Conservation (phyloP, 495 filamentous ascomycete species). For the Aspergillus homomorphus region DNA sequence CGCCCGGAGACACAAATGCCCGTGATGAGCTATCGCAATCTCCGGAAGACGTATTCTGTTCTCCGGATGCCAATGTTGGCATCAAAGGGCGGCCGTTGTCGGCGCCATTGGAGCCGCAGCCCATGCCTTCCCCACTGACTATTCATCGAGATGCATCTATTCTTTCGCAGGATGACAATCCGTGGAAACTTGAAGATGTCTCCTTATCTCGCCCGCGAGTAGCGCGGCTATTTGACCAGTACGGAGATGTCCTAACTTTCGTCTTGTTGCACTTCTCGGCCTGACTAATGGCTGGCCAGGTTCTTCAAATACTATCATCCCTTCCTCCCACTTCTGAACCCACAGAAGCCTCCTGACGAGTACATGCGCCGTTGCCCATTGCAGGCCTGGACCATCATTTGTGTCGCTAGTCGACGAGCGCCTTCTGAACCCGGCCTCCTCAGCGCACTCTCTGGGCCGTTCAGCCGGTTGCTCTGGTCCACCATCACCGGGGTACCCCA, state of each 20-base stretch:
- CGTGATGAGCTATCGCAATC: slow-evolving; percentile 39
- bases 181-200: slow-evolving; percentile 45
- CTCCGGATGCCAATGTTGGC: slow-evolving; percentile 30
- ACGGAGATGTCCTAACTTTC: slow-evolving; percentile 7
- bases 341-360: slow-evolving; percentile 65
- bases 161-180: slow-evolving; percentile 38
- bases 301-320: slow-evolving; percentile 82
- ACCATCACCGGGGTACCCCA: slow-evolving; percentile 79
- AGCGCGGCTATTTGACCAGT: slow-evolving; percentile 45
- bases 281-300: slow-evolving; percentile 27
- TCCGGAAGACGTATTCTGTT: slow-evolving; percentile 39
- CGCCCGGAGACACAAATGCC: slow-evolving; percentile 26
- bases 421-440: slow-evolving; percentile 65
- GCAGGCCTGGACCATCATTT: slow-evolving; percentile 83
- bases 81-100: slow-evolving; percentile 36
- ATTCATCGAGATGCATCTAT: slow-evolving; percentile 41
- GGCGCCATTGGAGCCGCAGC: slow-evolving; percentile 35
- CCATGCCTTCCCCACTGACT: slow-evolving; percentile 38
- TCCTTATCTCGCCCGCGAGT: slow-evolving; percentile 38
- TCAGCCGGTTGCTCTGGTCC: slow-evolving; percentile 75
- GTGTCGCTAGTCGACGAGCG: slow-evolving; percentile 76
- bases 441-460: slow-evolving; percentile 63
- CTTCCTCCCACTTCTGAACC: slow-evolving; percentile 78
- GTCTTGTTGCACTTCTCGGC: background rate
- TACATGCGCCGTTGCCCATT: slow-evolving; percentile 73